Evolutionary conservation across 2,329 filamentous ascomycete genomes (phyloP), one percentile per base, ranked within the genome.

Genomic region (Dactylellina sp.): DNA sequence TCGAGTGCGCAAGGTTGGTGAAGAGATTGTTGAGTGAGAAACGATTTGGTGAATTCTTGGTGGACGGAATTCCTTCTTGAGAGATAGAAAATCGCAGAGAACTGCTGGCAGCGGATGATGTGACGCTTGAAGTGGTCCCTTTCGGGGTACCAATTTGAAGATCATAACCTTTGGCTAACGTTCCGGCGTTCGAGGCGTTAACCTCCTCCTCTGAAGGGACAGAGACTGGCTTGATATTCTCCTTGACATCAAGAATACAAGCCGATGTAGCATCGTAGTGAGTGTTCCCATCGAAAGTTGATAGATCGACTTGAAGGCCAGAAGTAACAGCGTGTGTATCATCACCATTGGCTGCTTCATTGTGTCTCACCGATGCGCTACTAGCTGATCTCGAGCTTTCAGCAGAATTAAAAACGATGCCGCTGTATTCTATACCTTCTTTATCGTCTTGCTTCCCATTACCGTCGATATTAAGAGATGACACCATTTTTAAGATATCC

Each of bases 11-110:
- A 16, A 60, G 37, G 18, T 20, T 24, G 12, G 18, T 53, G 37
- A 68, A 24, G 22, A 68, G 37, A 16, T 60, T 24, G 7, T 12
- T 40, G 22, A 68, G 35, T 3, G 63, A 68, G 63, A 68, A 68
- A 7, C 55, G 53, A 12, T 68, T 68, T 14, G 53, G 46, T 7
- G 44, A 46, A n/a, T 22, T 53, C 32, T 24, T 57, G 7, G 35
- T 14, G 20, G 40, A 12, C 37, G 14, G 11, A 14, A n/a, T n/a
- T 44, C 46, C 28, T 52, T 35, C 7, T 20, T 7, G 42, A 20
- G 16, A 22, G 20, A 18, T 4, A 20, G 42, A 12, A 16, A 2
- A 7, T 20, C 3, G 7, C 18, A 46, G 42, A 46, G 42, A 9
- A 12, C 3, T 12, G 7, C 9, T 9, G 5, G 9, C 4, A 42